A percentile compares a stretch with the other conserved stretches of the same genome.
phyloP scores from a whole-genome alignment of 768 basidiomycete species.

The Rhizopogon vesiculosus region DNA sequence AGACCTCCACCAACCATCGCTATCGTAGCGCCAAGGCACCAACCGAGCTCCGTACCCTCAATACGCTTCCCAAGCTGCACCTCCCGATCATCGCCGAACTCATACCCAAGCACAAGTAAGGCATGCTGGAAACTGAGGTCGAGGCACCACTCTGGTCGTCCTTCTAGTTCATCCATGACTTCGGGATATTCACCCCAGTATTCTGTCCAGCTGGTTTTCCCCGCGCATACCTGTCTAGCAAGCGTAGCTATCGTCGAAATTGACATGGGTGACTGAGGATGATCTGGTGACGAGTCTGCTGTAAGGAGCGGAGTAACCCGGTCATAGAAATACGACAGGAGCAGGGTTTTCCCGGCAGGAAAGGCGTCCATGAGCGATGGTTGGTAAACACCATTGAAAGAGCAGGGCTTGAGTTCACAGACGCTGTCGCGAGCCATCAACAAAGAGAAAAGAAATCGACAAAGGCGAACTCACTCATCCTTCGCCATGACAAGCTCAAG shows the following conservation, averaged over 20 bases:
- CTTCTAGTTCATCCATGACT: conserved; percentile 67
- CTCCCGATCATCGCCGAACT: conserved; percentile 65
- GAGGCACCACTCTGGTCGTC: conserved; percentile 90
- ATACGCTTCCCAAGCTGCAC: conserved; percentile 85
- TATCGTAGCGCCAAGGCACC: conserved; percentile 86
- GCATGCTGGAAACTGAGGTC: conserved; percentile 96
- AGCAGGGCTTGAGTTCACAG: conserved; percentile 90
- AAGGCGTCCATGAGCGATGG: conserved; percentile 89
- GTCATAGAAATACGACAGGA: conserved; percentile 99
- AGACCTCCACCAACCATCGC: conserved; percentile 63
- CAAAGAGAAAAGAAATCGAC: background rate
- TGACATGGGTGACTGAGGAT: conserved; percentile 29
- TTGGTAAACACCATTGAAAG: conserved; percentile 97
- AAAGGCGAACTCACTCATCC: conserved; percentile 64
- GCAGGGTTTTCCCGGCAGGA: conserved; percentile 75
- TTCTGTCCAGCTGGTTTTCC: conserved; percentile 52
- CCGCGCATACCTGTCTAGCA: conserved; percentile 71
- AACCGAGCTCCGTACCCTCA: conserved; percentile 86
- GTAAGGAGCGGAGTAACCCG: conserved; percentile 76
- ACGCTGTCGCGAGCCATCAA: conserved; percentile 38
- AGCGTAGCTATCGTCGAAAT: conserved; percentile 59
- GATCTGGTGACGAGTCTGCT: conserved; percentile 13
- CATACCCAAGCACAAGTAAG: conserved; percentile 84
- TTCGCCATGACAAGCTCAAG: conserved; percentile 92
- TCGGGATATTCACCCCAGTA: conserved; percentile 40